These are phyloP conservation scores for Eleusine coracana DNA, from an alignment of 176 grass and related monocot genomes.

Conservation along the genomic window DNA sequence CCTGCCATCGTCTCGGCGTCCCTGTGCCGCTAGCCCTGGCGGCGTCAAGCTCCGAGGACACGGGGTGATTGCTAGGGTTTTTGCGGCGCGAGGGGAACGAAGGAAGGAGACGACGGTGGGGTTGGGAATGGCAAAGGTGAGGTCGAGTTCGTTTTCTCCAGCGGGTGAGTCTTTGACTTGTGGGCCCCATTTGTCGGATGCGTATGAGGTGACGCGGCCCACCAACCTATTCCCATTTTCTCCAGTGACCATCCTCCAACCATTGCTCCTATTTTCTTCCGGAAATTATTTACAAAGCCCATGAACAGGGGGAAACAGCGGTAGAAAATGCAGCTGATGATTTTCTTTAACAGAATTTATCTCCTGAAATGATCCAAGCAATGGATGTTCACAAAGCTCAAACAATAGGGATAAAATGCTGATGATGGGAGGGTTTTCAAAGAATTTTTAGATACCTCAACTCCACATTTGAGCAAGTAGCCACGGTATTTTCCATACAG, in stretches of 20 bases:
- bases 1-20: conserved; percentile 30
- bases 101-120: conserved; percentile 11
- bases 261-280: neutral
- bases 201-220: conserved; percentile 9
- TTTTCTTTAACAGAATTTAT: neutral
- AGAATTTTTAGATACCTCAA: too few species aligned
- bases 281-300: neutral
- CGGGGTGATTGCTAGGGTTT: conserved; percentile 42
- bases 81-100: neutral
- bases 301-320: neutral
- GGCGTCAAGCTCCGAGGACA: neutral
- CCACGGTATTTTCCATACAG: neutral
- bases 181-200: neutral
- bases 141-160: conserved; percentile 12
- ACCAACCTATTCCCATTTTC: neutral
- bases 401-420: too few species aligned
- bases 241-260: neutral
- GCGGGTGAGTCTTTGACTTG: neutral
- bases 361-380: neutral
- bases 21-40: neutral
- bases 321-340: neutral
- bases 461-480: neutral
- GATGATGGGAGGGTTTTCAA: too few species aligned
- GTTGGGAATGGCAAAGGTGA: neutral
- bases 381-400: too few species aligned